Percentiles rank a stretch among this genome's conserved stretches.
Conservation (phyloP, 345 rosid genomes). For the Citrus medica region DNA sequence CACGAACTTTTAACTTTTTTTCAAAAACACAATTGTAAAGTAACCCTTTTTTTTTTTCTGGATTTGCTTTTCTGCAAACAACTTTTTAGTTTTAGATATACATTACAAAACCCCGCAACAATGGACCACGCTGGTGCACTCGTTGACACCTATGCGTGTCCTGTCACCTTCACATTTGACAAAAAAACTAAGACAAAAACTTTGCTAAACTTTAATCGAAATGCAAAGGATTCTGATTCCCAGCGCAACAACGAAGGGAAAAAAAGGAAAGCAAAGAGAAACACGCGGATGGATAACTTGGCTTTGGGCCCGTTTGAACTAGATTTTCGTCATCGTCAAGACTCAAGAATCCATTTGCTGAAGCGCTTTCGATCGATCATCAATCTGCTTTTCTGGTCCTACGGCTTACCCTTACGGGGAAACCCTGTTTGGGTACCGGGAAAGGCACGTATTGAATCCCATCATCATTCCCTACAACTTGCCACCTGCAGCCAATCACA, state of each 20-base stretch:
- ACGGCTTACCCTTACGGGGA: slow-evolving; percentile 57
- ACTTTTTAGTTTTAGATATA: slow-evolving; percentile 1
- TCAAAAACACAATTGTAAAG: background rate
- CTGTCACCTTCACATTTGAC: background rate
- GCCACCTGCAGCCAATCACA: slow-evolving; percentile 63
- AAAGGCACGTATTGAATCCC: slow-evolving; percentile 94
- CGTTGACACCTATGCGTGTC: background rate
- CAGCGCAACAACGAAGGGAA: background rate
- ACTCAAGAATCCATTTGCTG: slow-evolving; percentile 3
- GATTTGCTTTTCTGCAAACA: background rate
- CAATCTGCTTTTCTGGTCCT: slow-evolving; percentile 20
- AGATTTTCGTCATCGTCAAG: slow-evolving; percentile 1
- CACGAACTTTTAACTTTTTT: background rate
- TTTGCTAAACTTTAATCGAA: background rate
- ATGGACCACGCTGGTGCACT: background rate
- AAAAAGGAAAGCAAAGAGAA: background rate
- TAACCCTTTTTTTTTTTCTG: background rate
- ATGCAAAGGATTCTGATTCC: slow-evolving; percentile 12
- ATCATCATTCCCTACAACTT: slow-evolving; percentile 57
- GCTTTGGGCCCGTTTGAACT: slow-evolving; percentile 12
- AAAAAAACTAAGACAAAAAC: background rate
- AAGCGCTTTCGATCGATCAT: background rate
- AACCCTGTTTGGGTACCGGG: slow-evolving; percentile 85
- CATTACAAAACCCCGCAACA: background rate
- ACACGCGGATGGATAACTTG: slow-evolving; percentile 2